Percentiles rank a stretch among this genome's conserved stretches.
Evolutionary conservation across 1,284 basidiomycete species (phyloP).

Genomic region (Ustilago trichophora): DNA sequence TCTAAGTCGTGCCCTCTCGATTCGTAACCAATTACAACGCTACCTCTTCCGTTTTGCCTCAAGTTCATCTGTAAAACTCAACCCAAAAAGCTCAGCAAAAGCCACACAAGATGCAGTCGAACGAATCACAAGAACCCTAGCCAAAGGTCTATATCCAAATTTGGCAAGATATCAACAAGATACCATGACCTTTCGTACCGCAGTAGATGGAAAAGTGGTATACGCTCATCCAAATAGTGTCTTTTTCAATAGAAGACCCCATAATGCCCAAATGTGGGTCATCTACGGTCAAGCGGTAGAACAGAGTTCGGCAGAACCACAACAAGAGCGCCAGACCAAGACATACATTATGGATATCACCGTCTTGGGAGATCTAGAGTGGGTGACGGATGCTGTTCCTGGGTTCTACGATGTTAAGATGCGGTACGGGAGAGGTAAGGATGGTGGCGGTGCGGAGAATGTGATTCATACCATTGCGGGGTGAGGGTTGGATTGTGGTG

Average conservation of each 20-base stretch:
- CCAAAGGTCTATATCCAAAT: conserved; percentile 92
- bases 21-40: conserved; percentile 88
- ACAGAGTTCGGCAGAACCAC: background rate
- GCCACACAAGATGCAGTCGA: conserved; percentile 69
- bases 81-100: conserved; percentile 71
- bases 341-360: conserved; percentile 73
- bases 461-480: no score
- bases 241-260: conserved; percentile 88
- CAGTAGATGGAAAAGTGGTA: conserved; percentile 75
- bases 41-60: conserved; percentile 83
- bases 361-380: conserved; percentile 53
- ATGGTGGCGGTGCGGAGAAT: no score
- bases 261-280: conserved; percentile 81
- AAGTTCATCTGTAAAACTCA: no score
- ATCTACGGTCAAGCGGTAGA: conserved; percentile 92
- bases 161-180: conserved; percentile 71
- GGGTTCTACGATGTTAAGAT: conserved; percentile 20
- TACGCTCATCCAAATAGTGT: conserved; percentile 94
- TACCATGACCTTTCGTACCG: conserved; percentile 77
- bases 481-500: no score
- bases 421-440: conserved; percentile 1
- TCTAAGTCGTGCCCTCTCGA: conserved; percentile 88
- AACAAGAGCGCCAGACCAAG: conserved; percentile 69
- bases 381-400: conserved; percentile 65
- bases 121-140: conserved; percentile 81